A percentile compares a stretch with the other conserved stretches of the same genome.
Evolutionary conservation across 352 stramenopile genomes (phyloP).

Genomic region (Globisporangium recalcitrans): DNA sequence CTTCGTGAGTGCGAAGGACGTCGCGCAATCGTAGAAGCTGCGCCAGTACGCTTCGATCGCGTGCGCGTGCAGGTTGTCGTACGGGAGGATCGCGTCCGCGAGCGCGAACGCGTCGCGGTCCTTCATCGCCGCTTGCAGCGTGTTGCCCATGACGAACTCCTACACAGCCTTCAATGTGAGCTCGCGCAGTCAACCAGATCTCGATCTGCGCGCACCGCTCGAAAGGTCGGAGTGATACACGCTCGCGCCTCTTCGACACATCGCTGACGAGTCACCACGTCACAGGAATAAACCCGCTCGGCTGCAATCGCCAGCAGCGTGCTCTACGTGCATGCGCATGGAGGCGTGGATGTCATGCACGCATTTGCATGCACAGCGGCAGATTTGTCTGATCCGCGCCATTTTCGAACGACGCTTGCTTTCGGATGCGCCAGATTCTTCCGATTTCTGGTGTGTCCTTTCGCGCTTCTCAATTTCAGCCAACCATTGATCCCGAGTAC

Average conservation of each 20-base stretch:
- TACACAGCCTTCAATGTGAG: too few species aligned
- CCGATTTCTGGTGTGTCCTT: background rate
- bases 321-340: background rate
- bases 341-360: background rate
- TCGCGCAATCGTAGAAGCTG: constrained; percentile 76
- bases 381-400: too few species aligned
- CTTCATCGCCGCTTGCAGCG: constrained; percentile 41
- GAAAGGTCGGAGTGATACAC: background rate
- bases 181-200: background rate
- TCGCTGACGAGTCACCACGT: constrained; percentile 10
- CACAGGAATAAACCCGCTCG: background rate
- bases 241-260: constrained; percentile 28
- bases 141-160: constrained; percentile 49
- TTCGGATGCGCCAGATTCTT: background rate
- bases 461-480: constrained; percentile 16
- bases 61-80: constrained; percentile 60
- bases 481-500: background rate
- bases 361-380: too few species aligned
- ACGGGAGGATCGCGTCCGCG: constrained; percentile 57
- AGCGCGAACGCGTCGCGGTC: constrained; percentile 40
- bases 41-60: constrained; percentile 83
- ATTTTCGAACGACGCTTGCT: background rate
- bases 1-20: constrained; percentile 62
- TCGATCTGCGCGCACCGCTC: background rate
- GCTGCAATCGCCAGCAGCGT: background rate